Conservation (phyloP, 164 flowering plant species). For the Tetrastigma voinierianum region DNA sequence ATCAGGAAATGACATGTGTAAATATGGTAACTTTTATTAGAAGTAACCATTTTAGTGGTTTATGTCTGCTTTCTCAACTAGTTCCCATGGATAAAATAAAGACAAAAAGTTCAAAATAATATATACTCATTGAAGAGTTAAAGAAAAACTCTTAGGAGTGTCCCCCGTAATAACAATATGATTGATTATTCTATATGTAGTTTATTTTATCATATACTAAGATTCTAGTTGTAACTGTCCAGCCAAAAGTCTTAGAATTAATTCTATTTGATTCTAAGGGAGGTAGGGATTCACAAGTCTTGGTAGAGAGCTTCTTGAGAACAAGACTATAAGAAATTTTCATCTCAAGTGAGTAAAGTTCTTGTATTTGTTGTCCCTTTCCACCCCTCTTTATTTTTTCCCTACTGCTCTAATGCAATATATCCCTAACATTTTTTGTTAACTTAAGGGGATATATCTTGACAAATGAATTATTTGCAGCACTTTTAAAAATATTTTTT, state of each 20-base stretch:
- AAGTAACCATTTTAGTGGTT: no score
- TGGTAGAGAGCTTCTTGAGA: conserved; percentile 85
- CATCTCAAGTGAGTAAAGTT: conserved; percentile 72
- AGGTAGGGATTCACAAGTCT: conserved; percentile 92
- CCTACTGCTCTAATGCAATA: not conserved
- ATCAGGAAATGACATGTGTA: no score
- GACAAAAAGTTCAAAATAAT: no score
- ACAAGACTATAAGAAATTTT: conserved; percentile 54
- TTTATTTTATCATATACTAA: conserved; percentile 1
- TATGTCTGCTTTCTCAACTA: no score
- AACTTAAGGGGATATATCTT: not conserved
- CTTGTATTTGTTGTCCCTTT: not conserved
- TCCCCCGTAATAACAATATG: conserved; percentile 87
- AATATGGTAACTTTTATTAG: no score
- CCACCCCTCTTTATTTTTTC: not conserved
- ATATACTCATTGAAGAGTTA: conserved; percentile 81
- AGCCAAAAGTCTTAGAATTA: not conserved
- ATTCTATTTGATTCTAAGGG: conserved; percentile 26
- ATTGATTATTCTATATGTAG: conserved; percentile 90
- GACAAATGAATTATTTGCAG: no score
- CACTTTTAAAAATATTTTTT: no score
- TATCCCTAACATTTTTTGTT: not conserved
- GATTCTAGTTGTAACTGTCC: not conserved
- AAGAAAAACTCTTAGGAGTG: conserved; percentile 81
- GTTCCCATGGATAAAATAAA: no score